Evolutionary conservation across 305 asterid genomes (phyloP), one percentile per base, ranked within the genome.

Genomic region (Petunia hybrid): DNA sequence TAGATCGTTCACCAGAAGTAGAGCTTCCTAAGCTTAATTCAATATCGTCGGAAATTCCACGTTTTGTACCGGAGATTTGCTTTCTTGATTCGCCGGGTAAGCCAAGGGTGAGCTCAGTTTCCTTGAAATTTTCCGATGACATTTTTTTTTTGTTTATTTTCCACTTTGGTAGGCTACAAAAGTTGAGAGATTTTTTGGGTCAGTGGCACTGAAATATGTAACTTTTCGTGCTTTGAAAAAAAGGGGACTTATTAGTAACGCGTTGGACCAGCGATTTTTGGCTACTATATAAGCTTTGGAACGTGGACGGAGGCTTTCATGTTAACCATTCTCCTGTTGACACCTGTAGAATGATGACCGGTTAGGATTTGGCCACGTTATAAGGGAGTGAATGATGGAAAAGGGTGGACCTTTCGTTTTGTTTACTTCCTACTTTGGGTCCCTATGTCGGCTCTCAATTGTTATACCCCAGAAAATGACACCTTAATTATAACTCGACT

Each of bases 41-140:
- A 53, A 84, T 84, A 73, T 22, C 84, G 2, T 89, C 91, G 4
- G 78, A 71, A 39, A 89, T 86, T 5, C 85, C 84, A 55, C 97
- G 97, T 67, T 93, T 93, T 48, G 74, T 10, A 79, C 88, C 84
- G 56, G 90, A 79, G 36, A 73, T 51, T 51, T 35, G 78, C 65
- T 61, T 55, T 76, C 79, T 73, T 5, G 75, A 80, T 60, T 74
- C 86, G 5, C 91, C 88, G 6, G 97, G 95, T 67, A 90, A 82
- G 55, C 91, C 91, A 43, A 92, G 83, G n/a, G 87, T 90, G 81
- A 92, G 97, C 79, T 92, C 95, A 31, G 97, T 92, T 76, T 81
- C 89, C 3, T 81, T 81, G 14, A 81, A 81, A 81, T 87, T 74
- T 0, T 66, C 85, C 56, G 67, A 36, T 68, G 85, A 83, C 93